Conservation (phyloP, 345 rosid species). For the Microcos paniculata region DNA sequence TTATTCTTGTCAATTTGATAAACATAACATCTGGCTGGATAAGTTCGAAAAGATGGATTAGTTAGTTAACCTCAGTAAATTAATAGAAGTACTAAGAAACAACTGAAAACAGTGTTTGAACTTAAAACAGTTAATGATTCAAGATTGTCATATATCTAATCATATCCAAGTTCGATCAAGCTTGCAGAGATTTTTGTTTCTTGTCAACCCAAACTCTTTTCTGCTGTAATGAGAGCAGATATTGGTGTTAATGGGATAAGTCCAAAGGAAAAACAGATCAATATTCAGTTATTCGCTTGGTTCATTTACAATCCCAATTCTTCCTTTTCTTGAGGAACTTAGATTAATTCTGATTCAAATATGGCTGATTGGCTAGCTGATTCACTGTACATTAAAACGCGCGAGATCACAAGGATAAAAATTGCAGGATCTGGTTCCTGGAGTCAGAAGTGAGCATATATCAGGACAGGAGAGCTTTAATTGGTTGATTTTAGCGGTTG, state of each 20-base stretch:
- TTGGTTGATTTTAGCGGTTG: background rate
- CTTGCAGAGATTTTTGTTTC: background rate
- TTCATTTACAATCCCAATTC: background rate
- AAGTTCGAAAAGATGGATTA: background rate
- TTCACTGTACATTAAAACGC: background rate
- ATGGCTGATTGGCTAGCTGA: background rate
- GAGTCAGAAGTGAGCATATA: background rate
- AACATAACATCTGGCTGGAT: background rate
- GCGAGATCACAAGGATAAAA: too few species aligned
- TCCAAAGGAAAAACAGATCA: background rate
- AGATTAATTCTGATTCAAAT: background rate
- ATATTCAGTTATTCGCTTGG: background rate
- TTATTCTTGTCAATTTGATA: background rate
- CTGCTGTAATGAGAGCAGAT: background rate
- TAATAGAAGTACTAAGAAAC: background rate
- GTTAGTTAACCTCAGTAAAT: background rate
- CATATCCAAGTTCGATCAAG: background rate
- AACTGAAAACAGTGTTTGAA: background rate
- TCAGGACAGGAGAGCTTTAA: background rate
- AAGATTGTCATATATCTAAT: background rate
- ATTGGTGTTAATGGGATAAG: background rate
- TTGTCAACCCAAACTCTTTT: background rate
- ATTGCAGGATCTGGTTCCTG: background rate
- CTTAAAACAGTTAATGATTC: background rate
- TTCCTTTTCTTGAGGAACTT: background rate